These are phyloP conservation scores for Saccharomycopsis javanensis DNA, from an alignment of 805 yeast genomes.

Conservation along the genomic window DNA sequence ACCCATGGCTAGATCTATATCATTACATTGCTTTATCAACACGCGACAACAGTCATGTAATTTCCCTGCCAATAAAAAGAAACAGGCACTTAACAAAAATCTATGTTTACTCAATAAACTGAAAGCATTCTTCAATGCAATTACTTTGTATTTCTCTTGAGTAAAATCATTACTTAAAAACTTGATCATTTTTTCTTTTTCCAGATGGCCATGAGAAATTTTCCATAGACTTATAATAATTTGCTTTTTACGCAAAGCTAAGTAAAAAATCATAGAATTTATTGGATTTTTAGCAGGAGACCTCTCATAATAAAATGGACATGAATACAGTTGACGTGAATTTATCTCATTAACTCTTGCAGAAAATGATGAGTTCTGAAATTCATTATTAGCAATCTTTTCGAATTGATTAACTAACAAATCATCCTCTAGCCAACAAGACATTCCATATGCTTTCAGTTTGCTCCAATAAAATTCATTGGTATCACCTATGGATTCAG, in stretches of 20 bases:
- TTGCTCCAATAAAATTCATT: constrained; percentile 46
- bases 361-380: constrained; percentile 28
- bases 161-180: constrained; percentile 70
- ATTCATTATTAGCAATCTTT: constrained; percentile 61
- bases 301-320: constrained; percentile 8
- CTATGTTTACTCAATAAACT: constrained; percentile 85
- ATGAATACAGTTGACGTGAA: not conserved
- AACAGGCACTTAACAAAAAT: constrained; percentile 77
- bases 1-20: constrained; percentile 66
- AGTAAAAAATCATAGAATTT: constrained; percentile 58
- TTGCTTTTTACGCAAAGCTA: constrained; percentile 71
- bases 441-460: constrained; percentile 49
- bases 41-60: constrained; percentile 72
- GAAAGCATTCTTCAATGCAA: constrained; percentile 88
- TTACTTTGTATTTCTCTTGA: constrained; percentile 70
- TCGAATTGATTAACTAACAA: constrained; percentile 50
- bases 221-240: constrained; percentile 77
- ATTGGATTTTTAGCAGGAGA: constrained; percentile 56
- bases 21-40: constrained; percentile 54
- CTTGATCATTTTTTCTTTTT: constrained; percentile 70
- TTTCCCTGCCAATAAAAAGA: constrained; percentile 71
- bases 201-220: constrained; percentile 63
- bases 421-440: constrained; percentile 55
- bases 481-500: not conserved
- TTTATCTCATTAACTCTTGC: not conserved